These are phyloP conservation scores for Wickerhamiella occidentalis DNA, from an alignment of 805 yeast species.

Conservation along the genomic window DNA sequence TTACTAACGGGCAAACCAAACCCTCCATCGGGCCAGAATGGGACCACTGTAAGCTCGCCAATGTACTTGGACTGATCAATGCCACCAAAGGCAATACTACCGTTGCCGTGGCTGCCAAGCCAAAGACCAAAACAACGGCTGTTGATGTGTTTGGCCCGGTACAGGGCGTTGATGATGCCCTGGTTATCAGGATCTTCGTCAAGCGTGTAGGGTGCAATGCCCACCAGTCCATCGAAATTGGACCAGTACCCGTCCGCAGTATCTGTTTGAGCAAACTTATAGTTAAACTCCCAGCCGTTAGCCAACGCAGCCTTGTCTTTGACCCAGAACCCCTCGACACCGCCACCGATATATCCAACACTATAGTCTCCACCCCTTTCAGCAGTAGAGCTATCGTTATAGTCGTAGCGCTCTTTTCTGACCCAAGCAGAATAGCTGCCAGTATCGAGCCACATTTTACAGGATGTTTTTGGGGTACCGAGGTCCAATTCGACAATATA, in stretches of 20 bases:
- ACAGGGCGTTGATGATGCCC: not conserved
- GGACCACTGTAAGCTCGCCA: slow-evolving; percentile 24
- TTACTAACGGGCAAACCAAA: not conserved
- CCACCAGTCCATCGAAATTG: not conserved
- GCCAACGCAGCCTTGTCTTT: not conserved
- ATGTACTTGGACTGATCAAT: slow-evolving; percentile 32
- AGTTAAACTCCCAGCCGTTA: not conserved
- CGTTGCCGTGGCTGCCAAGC: slow-evolving; percentile 17
- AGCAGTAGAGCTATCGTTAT: not conserved
- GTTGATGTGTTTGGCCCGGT: not conserved
- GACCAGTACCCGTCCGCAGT: not conserved
- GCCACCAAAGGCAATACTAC: slow-evolving; percentile 33
- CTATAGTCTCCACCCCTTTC: not conserved
- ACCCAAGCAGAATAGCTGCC: not conserved
- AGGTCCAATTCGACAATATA: not conserved
- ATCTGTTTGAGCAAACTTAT: not conserved
- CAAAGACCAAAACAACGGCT: not conserved
- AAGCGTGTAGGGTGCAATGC: not conserved
- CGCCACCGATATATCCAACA: not conserved
- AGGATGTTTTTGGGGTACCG: not conserved
- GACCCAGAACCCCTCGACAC: not conserved
- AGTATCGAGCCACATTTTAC: not conserved
- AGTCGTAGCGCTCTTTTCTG: not conserved
- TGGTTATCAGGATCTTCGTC: not conserved
- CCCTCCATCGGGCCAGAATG: not conserved